Base-by-base conservation (phyloP, 176 grass and related monocot species). In the Ampelocalamus luodianensis region DNA sequence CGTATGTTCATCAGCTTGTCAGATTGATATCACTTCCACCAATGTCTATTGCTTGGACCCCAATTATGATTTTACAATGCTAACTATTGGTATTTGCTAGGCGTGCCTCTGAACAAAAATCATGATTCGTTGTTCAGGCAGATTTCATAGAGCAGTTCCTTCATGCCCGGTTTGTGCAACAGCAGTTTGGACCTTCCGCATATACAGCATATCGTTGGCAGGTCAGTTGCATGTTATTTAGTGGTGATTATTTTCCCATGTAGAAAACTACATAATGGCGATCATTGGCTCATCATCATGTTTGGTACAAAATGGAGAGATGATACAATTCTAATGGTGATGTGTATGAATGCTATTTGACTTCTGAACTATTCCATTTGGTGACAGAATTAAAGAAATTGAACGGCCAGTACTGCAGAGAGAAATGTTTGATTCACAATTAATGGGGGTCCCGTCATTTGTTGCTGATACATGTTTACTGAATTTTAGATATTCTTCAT, bases 71-170 rank as follows among this genome's bases (percentile, higher is more conserved):
- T 74, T 68, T 34, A 11, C 48, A 51, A 34, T 48, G 13, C 8
- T 39, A 50, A 32, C 9, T 6, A 5, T 14, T 10, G 8, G 23
- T 64, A 4, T 32, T 42, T 56, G 36, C 6, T 65, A 40, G 18
- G 65, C 5, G 2, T 8, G 49, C 34, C 34, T 67, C 48, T 59
- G 36, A 72, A 49, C n/a, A 85, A 76, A 81, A 56, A n/a, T 56
- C 56, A 71, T 80, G 13, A 65, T 72, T 71, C 42, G 7, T 37
- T 79, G 44, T 79, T 85, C 86, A 97, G 94, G 89, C 94, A 6
- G 87, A 92, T 92, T 97, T 92, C 88, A 92, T 97, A 79, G 89
- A 97, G 75, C 87, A 94, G 84, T 82, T 97, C 62, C 82, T 97
- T 68, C 91, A 90, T 86, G 89, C 81, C 59, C 91, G 87, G 13